Evolutionary conservation across 1,284 basidiomycete genomes (phyloP).

Genomic region (Trichosporon faecale): DNA sequence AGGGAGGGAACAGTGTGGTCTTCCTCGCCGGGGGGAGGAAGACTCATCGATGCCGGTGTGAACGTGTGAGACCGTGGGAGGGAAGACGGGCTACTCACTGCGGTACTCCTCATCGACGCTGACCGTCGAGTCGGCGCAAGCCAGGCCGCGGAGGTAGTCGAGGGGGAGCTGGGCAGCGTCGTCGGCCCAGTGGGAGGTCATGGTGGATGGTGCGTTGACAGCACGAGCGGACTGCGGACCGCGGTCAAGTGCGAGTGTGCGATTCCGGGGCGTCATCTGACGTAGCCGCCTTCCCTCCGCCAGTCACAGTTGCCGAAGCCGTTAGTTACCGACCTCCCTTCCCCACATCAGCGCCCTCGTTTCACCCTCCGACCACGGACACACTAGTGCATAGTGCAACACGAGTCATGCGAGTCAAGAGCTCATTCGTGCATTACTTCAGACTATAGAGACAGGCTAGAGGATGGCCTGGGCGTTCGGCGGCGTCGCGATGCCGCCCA

Average conservation of each 20-base stretch:
- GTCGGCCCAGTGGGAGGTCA: conserved; percentile 64
- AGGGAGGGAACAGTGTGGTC: background rate
- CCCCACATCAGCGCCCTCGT: background rate
- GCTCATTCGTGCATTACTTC: background rate
- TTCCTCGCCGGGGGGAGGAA: background rate
- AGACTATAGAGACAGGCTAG: conserved; percentile 18
- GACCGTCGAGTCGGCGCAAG: conserved; percentile 64
- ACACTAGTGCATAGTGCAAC: background rate
- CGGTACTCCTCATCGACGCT: conserved; percentile 58
- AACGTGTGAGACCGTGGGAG: background rate
- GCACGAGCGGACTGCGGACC: background rate
- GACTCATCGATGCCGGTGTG: background rate
- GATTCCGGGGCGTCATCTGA: background rate
- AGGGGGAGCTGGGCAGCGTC: conserved; percentile 64
- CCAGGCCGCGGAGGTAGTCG: conserved; percentile 71
- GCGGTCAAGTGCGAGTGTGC: background rate
- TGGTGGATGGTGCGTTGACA: conserved; percentile 4
- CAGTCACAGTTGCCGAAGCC: background rate
- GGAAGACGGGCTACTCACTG: conserved; percentile 16
- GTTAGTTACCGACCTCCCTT: conserved; percentile 1
- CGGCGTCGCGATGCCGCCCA: conserved; percentile 52
- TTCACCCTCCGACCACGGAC: background rate
- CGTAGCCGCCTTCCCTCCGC: background rate
- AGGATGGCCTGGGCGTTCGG: conserved; percentile 52
- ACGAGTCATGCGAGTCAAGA: background rate